Conservation (phyloP, 2,329 filamentous ascomycete species). For the Talaromyces sp. region DNA sequence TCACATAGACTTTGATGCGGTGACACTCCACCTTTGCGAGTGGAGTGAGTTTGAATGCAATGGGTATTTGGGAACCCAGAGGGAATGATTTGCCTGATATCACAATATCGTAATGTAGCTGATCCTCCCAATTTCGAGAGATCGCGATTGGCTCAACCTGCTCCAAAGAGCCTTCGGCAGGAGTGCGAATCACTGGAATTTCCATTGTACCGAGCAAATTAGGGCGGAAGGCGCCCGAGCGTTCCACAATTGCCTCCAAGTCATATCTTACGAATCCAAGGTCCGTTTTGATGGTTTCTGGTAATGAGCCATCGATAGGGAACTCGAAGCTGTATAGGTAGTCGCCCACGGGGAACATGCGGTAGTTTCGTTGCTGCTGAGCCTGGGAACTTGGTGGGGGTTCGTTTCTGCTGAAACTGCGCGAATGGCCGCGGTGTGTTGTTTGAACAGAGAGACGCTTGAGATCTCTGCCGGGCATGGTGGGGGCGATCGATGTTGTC, state of each 20-base stretch:
- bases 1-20: conserved; percentile 87
- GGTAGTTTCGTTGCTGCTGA: conserved; percentile 77
- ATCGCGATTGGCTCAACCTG: conserved; percentile 93
- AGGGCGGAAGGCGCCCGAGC: conserved; percentile 85
- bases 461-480: conserved; percentile 50
- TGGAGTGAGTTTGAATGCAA: conserved; percentile 91
- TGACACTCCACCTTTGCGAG: conserved; percentile 92
- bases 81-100: conserved; percentile 96
- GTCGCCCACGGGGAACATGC: conserved; percentile 77
- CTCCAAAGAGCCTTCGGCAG: conserved; percentile 84
- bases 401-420: conserved; percentile 83
- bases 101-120: conserved; percentile 92
- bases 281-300: conserved; percentile 84
- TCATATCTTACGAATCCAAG: conserved; percentile 87
- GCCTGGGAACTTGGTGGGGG: conserved; percentile 56
- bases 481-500: conserved; percentile 46
- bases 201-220: conserved; percentile 83
- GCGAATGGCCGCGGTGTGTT: conserved; percentile 77
- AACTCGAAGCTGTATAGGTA: conserved; percentile 80
- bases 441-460: conserved; percentile 77
- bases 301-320: conserved; percentile 73
- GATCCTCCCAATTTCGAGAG: conserved; percentile 90
- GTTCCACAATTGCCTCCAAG: conserved; percentile 80
- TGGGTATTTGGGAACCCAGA: conserved; percentile 82
- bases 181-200: conserved; percentile 79